Conservation (phyloP, 2,329 filamentous ascomycete genomes). For the Trichoderma arundinaceum region DNA sequence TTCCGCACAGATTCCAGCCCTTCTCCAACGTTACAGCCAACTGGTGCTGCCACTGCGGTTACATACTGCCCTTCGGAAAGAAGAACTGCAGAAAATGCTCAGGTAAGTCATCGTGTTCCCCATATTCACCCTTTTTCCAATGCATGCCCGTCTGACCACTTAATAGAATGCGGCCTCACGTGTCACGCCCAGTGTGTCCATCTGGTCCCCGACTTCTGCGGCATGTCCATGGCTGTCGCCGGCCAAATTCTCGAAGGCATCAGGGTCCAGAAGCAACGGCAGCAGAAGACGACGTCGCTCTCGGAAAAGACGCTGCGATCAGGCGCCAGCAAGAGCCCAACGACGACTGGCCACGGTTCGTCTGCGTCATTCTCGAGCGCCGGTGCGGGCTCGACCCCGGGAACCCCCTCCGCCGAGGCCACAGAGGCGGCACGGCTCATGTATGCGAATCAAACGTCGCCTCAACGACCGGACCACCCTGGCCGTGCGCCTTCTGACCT, state of each 20-base stretch:
- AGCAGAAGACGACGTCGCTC: constrained; percentile 64
- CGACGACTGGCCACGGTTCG: constrained; percentile 44
- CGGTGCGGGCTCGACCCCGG: constrained; percentile 12
- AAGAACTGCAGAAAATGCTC: constrained; percentile 94
- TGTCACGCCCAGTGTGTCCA: constrained; percentile 92
- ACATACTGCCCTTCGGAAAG: constrained; percentile 90
- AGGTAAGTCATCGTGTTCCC: constrained; percentile 58
- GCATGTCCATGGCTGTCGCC: constrained; percentile 97
- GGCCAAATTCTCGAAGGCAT: constrained; percentile 92
- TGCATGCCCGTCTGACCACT: constrained; percentile 16
- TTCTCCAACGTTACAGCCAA: constrained; percentile 98
- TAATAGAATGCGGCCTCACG: constrained; percentile 83
- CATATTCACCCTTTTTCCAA: constrained; percentile 9
- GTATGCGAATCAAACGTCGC: constrained; percentile 61
- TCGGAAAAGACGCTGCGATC: constrained; percentile 70
- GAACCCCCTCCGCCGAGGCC: constrained; percentile 50
- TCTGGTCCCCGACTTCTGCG: constrained; percentile 96
- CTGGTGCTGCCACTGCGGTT: constrained; percentile 99
- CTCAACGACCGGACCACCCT: constrained; percentile 57
- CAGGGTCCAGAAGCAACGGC: constrained; percentile 73
- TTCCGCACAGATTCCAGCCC: constrained; percentile 95
- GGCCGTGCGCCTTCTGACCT: constrained; percentile 61
- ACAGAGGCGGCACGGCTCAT: constrained; percentile 69
- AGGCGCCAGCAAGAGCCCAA: constrained; percentile 53
- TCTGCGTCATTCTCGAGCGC: constrained; percentile 44